Evolutionary conservation across 257 asterid genomes (phyloP), one percentile per base, ranked within the genome.

Genomic region (Rehmannia glutinosa): DNA sequence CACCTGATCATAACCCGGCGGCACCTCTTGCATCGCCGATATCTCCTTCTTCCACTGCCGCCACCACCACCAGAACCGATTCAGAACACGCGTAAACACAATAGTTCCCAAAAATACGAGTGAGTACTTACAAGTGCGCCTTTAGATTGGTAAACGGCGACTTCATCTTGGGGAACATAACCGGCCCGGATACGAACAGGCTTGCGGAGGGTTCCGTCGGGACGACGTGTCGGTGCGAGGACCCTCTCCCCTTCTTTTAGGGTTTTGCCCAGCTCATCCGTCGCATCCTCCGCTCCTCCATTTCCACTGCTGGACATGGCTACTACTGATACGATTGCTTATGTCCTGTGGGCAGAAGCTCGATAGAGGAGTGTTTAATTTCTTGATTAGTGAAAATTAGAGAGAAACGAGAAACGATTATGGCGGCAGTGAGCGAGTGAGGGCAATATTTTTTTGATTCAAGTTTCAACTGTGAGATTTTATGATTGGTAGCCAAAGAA

Each of bases 161-260:
- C 96, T 86, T 92, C 97, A 7, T 92, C 98, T 62, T 83, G 97
- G n/a, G 96, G 98, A 1, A 72, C 76, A 58, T 86, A 86, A 17
- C 98, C 98, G 3, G 96, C 83, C 49, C 95, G 83, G 62, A 87
- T 92, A 41, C 92, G 91, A 62, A 89, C 78, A 28, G 97, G 90
- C 77, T 92, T 92, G n/a, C 98, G 97, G 62, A 82, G 82, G 63
- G 91, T 81, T 13, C 98, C 98, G 78, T 92, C 97, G 56, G 97
- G 98, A 3, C 98, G 81, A 27, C 93, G 90, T 45, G 98, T 87
- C 45, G 98, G 88, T 27, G 78, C 90, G 21, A 92, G 71, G 56
- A 92, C 57, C 70, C 97, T 81, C 78, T 87, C 97, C 30, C 93
- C 97, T 70, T 86, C 90, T 74, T 86, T 90, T 76, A 81, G 93